Evolutionary conservation across 139 green algal species (phyloP).

Genomic region (Desmodesmus armatus): DNA sequence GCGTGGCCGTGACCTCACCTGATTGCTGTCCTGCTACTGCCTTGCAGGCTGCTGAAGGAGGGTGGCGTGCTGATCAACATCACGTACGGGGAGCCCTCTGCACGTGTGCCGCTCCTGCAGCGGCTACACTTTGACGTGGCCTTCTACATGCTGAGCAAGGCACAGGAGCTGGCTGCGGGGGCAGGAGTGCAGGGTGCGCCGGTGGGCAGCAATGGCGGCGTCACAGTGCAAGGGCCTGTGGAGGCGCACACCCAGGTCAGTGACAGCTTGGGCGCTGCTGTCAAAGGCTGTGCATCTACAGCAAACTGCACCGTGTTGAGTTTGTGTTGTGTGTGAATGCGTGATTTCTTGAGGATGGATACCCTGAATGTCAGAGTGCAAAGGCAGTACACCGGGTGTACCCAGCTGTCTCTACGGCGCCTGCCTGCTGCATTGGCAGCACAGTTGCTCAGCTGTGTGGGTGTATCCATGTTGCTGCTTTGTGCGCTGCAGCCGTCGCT

Average conservation of each 20-base stretch:
- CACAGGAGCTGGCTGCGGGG: background rate
- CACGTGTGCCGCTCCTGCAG: constrained; percentile 40
- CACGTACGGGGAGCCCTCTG: constrained; percentile 52
- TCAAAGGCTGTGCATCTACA: too few species aligned
- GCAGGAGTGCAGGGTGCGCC: background rate
- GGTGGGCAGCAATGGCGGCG: too few species aligned
- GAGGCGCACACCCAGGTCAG: constrained; percentile 24
- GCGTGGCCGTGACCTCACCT: too few species aligned
- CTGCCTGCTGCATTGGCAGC: background rate
- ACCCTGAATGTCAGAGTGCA: background rate
- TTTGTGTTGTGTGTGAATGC: background rate
- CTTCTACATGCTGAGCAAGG: constrained; percentile 18
- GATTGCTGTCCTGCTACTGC: background rate
- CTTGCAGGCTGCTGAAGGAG: constrained; percentile 44
- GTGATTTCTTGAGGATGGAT: background rate
- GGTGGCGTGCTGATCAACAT: constrained; percentile 41
- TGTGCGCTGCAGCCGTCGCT: too few species aligned
- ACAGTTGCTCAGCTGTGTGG: background rate
- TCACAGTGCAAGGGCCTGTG: constrained; percentile 15
- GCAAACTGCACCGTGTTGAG: too few species aligned
- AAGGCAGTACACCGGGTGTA: background rate
- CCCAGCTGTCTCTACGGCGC: background rate
- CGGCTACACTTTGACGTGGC: background rate
- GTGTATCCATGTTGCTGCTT: too few species aligned
- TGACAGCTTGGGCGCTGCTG: background rate